Evolutionary conservation across 1,139 yeast species (phyloP).

Genomic region (Hyphopichia fennica): DNA sequence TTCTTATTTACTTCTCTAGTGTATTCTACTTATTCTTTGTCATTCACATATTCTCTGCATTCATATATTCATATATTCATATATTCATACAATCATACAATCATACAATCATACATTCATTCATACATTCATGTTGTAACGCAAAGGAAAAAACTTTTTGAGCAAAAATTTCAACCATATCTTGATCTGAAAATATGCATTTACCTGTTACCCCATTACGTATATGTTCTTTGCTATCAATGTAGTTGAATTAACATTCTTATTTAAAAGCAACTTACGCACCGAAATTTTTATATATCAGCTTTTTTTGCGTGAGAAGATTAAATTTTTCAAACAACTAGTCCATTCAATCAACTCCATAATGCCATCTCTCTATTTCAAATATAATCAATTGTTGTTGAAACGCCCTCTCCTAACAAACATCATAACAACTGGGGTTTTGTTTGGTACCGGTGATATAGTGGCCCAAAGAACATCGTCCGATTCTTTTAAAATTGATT

Average conservation of each 20-base stretch:
- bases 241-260: no score
- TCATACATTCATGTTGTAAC: no score
- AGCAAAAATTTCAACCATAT: no score
- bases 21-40: background rate
- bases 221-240: no score
- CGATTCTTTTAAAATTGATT: conserved; percentile 27
- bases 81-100: background rate
- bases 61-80: background rate
- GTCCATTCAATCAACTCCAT: background rate
- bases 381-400: conserved; percentile 29
- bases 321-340: background rate
- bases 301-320: no score
- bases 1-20: background rate
- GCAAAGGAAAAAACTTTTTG: no score
- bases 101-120: background rate
- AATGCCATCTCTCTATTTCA: conserved; percentile 6
- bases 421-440: conserved; percentile 37
- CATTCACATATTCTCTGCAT: background rate
- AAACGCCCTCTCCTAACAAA: conserved; percentile 38
- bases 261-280: no score
- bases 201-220: no score
- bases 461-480: conserved; percentile 30
- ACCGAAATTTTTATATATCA: no score
- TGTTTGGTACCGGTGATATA: conserved; percentile 44
- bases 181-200: no score